Base-by-base conservation (phyloP, 2,329 filamentous ascomycete species). In the Cladosporium sp. region DNA sequence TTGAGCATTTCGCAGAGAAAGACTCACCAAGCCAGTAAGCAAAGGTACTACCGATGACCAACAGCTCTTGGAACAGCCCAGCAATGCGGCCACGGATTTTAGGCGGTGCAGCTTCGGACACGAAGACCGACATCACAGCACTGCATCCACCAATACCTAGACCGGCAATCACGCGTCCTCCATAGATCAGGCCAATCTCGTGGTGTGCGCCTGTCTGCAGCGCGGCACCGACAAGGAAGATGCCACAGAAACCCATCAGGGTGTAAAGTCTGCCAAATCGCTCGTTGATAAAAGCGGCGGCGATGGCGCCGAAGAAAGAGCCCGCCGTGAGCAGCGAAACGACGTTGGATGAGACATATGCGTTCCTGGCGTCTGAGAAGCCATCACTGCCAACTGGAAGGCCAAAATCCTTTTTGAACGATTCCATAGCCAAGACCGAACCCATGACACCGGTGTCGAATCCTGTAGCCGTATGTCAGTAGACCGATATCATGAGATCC, bases 301-400 rank as follows among this genome's bases (percentile, higher is more conserved):
- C 63, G 61, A 89, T 77, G 61, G 84, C 84, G 30, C 85, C 85
- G 57, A 83, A 78, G 71, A 89, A 88, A 61, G 84, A 88, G 47
- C 87, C 86, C 40, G 83, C 87, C 70, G 88, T 86, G 12, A 89
- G 80, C 0, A 84, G 85, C 19, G 85, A 87, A 30, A 88, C 87
- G 59, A 90, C 85, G 66, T 88, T 88, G 61, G 86, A 83, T 42
- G 82, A 82, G 55, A 88, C 80, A 37, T 75, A 71, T 3, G 73
- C 80, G 6, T 76, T 72, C 38, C 72, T 71, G 5, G 60, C 60
- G 36, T 75, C 66, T 2, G 74, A 68, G 20, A 86, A 74, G 0
- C 79, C 76, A 61, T 83, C 85, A 63, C 81, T 80, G 0, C 81
- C 82, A 54, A 54, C 20, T 2, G 51, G 37, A 34, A 58, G 69